These are phyloP conservation scores for Penicillium taxi DNA, from an alignment of 495 filamentous ascomycete genomes.

Conservation along the genomic window DNA sequence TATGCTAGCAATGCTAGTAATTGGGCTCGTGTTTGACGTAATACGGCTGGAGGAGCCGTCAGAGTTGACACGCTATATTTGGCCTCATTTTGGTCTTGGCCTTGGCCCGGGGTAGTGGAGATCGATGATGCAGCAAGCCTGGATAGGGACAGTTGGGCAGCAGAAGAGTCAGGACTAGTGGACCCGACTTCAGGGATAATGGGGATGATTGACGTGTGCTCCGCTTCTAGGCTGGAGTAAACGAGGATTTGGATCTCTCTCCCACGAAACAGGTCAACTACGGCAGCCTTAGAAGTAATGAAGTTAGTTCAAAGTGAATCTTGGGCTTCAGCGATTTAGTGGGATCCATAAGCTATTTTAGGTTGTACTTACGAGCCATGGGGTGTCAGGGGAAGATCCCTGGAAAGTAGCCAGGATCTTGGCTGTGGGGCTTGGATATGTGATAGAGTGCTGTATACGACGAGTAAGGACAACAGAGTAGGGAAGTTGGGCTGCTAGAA, in stretches of 20 bases:
- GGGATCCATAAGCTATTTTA: too few relatives aligned
- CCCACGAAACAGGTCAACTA: slow-evolving; percentile 47
- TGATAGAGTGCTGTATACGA: slow-evolving; percentile 46
- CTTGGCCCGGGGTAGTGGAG: not conserved
- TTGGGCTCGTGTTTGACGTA: slow-evolving; percentile 19
- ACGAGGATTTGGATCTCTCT: slow-evolving; percentile 56
- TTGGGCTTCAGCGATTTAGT: too few relatives aligned
- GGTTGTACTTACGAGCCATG: too few relatives aligned
- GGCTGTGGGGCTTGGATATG: slow-evolving; percentile 29
- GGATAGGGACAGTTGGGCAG: slow-evolving; percentile 1
- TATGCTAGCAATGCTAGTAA: slow-evolving; percentile 23
- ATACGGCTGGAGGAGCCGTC: slow-evolving; percentile 1
- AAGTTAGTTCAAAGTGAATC: too few relatives aligned
- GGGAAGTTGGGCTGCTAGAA: slow-evolving; percentile 44
- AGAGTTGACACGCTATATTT: slow-evolving; percentile 11
- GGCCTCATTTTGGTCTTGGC: not conserved
- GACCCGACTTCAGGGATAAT: too few relatives aligned
- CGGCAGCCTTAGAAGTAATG: too few relatives aligned
- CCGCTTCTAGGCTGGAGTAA: slow-evolving; percentile 47
- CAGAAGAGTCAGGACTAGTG: slow-evolving; percentile 4
- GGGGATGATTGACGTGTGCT: slow-evolving; percentile 16
- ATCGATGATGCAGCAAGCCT: too few relatives aligned
- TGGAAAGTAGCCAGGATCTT: slow-evolving; percentile 39
- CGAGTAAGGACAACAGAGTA: slow-evolving; percentile 50
- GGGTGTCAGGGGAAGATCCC: slow-evolving; percentile 14